Percentiles rank a stretch among this genome's conserved stretches.
Evolutionary conservation across 1,284 basidiomycete species (phyloP).

Genomic region (Melanopsichium pennsylvanicum): DNA sequence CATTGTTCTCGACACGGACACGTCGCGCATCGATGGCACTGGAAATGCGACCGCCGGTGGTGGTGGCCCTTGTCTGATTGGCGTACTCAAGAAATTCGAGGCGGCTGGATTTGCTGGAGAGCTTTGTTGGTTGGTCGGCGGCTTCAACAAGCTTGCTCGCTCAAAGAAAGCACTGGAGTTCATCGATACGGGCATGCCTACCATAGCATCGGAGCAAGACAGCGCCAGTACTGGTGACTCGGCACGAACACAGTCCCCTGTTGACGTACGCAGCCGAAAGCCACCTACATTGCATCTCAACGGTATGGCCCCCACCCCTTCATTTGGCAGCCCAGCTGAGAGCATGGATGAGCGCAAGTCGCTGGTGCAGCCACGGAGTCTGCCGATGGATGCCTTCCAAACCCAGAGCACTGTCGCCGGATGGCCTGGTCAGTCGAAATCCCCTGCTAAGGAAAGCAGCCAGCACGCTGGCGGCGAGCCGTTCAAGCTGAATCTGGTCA

Average conservation of each 20-base stretch:
- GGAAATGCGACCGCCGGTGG: constrained; percentile 59
- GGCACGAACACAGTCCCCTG: background rate
- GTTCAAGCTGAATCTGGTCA: constrained; percentile 15
- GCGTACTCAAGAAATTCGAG: constrained; percentile 63
- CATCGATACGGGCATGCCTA: constrained; percentile 26
- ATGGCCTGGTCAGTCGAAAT: constrained; percentile 30
- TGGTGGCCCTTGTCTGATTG: constrained; percentile 59
- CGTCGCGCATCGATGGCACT: constrained; percentile 42
- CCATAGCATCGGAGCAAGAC: constrained; percentile 1
- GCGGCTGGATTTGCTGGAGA: constrained; percentile 56
- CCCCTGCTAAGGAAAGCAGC: constrained; percentile 13
- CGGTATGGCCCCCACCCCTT: constrained; percentile 12
- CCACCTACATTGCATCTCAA: constrained; percentile 28
- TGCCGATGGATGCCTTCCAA: constrained; percentile 59
- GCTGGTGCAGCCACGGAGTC: constrained; percentile 54
- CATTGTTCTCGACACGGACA: constrained; percentile 61
- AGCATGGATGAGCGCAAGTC: constrained; percentile 14
- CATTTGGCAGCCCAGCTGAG: constrained; percentile 7
- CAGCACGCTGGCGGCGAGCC: constrained; percentile 4
- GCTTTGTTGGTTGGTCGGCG: constrained; percentile 62
- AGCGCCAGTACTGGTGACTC: background rate
- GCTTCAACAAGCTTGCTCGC: constrained; percentile 53
- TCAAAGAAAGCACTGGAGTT: constrained; percentile 25
- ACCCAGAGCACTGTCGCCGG: constrained; percentile 45
- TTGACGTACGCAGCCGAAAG: constrained; percentile 4